phyloP scores from a whole-genome alignment of 176 grass and related monocot species.

The Carex parvula region DNA sequence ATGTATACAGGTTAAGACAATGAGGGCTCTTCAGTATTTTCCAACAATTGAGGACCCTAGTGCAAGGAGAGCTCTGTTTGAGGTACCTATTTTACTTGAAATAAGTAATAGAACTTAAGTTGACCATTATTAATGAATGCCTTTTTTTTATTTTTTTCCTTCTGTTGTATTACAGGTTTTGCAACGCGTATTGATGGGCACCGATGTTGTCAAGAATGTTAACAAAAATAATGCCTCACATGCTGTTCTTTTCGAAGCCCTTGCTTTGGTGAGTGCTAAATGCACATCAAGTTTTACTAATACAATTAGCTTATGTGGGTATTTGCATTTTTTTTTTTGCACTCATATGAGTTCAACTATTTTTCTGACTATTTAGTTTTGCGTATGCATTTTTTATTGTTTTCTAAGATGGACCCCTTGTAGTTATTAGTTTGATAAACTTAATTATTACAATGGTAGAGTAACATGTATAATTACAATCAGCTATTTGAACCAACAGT shows the following conservation, averaged over 20 bases:
- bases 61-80: slow-evolving; percentile 90
- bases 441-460: slow-evolving; percentile 7
- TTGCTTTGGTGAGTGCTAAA: slow-evolving; percentile 73
- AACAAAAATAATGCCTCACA: slow-evolving; percentile 99
- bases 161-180: slow-evolving; percentile 80
- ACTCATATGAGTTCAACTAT: background rate
- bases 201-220: slow-evolving; percentile 98
- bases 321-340: background rate
- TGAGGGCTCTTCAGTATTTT: slow-evolving; percentile 98
- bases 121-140: background rate
- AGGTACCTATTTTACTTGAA: slow-evolving; percentile 40
- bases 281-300: background rate
- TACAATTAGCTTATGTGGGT: background rate
- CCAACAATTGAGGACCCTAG: slow-evolving; percentile 89
- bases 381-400: slow-evolving; percentile 2
- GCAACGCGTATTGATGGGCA: slow-evolving; percentile 98
- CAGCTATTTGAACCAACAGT: background rate
- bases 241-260: slow-evolving; percentile 98
- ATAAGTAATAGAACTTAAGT: background rate
- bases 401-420: background rate
- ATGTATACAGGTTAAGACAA: slow-evolving; percentile 80
- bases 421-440: background rate
- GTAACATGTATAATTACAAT: background rate
- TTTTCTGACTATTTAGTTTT: background rate
- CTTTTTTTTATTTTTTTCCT: too few species aligned